These are phyloP conservation scores for Yamadazyma atlantica DNA, from an alignment of 1,139 yeast species.

Conservation along the genomic window DNA sequence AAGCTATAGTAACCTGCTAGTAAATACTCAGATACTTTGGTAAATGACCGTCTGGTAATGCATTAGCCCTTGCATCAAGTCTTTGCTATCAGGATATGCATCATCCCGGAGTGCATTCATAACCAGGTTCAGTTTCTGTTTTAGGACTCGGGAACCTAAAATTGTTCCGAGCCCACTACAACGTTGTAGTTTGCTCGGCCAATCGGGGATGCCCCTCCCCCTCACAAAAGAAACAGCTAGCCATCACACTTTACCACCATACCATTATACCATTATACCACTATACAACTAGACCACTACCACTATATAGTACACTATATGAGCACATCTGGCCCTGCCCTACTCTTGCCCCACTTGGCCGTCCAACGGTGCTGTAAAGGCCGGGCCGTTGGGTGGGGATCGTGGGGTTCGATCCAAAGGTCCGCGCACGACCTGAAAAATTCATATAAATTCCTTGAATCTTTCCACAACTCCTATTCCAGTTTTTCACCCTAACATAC, in stretches of 20 bases:
- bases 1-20: too few species aligned
- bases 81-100: not conserved
- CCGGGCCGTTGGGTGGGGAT: not conserved
- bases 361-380: too few species aligned
- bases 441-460: slow-evolving; percentile 4
- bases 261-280: too few species aligned
- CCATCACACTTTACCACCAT: not conserved
- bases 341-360: not conserved
- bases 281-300: too few species aligned
- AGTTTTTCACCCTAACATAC: too few species aligned
- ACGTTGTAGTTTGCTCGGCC: not conserved
- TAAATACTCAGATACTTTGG: too few species aligned
- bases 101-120: not conserved
- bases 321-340: too few species aligned
- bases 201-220: not conserved
- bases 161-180: not conserved
- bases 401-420: not conserved
- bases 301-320: not conserved
- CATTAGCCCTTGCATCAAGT: too few species aligned
- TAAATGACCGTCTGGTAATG: too few species aligned
- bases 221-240: not conserved
- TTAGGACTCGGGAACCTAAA: not conserved
- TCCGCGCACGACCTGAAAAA: not conserved
- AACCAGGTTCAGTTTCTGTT: not conserved
- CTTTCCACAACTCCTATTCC: slow-evolving; percentile 4